phyloP scores from a whole-genome alignment of 108 stramenopile species.

The Skeletonema potamos region DNA sequence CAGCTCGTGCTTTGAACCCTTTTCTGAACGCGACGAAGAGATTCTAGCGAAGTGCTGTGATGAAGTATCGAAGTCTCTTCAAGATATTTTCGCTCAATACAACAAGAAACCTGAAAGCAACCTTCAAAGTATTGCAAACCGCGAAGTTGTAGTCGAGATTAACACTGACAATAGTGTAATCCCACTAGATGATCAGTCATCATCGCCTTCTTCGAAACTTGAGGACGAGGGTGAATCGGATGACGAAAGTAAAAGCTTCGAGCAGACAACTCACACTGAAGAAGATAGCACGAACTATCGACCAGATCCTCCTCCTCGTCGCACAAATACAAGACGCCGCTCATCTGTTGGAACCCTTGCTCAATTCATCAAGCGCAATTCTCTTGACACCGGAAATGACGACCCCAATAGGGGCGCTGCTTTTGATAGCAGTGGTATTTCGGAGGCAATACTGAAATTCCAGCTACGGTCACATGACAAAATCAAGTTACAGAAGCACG shows the following conservation, averaged over 20 bases:
- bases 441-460: slow-evolving; percentile 23
- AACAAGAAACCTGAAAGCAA: slow-evolving; percentile 9
- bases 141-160: not conserved
- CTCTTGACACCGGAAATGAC: not conserved
- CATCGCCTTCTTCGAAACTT: not conserved
- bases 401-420: not conserved
- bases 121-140: not conserved
- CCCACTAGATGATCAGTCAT: not conserved
- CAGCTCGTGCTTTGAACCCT: slow-evolving; percentile 32
- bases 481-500: not conserved
- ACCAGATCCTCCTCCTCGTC: slow-evolving; percentile 7
- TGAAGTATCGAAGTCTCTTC: slow-evolving; percentile 46
- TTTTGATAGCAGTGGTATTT: slow-evolving; percentile 5
- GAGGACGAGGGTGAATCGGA: not conserved
- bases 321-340: slow-evolving; percentile 5
- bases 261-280: not conserved
- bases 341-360: slow-evolving; percentile 15
- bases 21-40: slow-evolving; percentile 40
- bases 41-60: slow-evolving; percentile 40
- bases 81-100: slow-evolving; percentile 20
- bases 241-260: not conserved
- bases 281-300: not conserved
- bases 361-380: not conserved
- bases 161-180: not conserved
- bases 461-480: not conserved